Base-by-base conservation (phyloP, 2,329 filamentous ascomycete genomes). In the Fusarium pseudograminearum region DNA sequence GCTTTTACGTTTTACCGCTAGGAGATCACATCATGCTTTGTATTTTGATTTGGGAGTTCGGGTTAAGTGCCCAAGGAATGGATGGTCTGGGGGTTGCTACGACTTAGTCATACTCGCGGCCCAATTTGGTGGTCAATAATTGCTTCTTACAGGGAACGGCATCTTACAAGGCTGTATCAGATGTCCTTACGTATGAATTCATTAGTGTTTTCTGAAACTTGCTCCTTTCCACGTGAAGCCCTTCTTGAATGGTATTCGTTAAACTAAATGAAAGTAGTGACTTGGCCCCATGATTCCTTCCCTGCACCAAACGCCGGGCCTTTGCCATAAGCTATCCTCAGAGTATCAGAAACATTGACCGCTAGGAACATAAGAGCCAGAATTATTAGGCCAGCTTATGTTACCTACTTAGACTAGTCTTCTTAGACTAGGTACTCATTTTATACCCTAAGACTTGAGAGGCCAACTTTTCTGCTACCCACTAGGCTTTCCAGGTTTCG, bases 251-350 rank as follows among this genome's bases (percentile, higher is more conserved):
- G 48, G 26, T 18, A 45, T 26, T 22, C 31, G 28, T 41, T 31
- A 30, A 44, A 42, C 16, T 38, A 20, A 30, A 48, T 52, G 46
- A 58, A 58, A 33, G 33, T 40, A 41, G 14, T 7, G 57, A 26
- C 26, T 56, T 38, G 41, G 22, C 26, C 31, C 53, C 20, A 31
- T 22, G 26, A 48, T 31, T 55, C 38, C 58, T 57, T 62, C 66
- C 57, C 67, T 71, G 46, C 67, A 73, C 70, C 65, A 71, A 73
- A 73, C 70, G 70, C 70, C 70, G 55, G 48, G 57, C 65, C 66
- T 61, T 52, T 51, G 67, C 53, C 55, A 54, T 58, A 69, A 69
- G 56, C 65, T 60, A 61, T 59, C 26, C 26, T 28, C 26, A 28
- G 26, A 28, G 26, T 28, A 28, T 28, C 26, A 28, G 26, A 28